Percentiles rank a stretch among this genome's conserved stretches.
phyloP scores from a whole-genome alignment of 805 yeast genomes.

The Candida palmyrensis region DNA sequence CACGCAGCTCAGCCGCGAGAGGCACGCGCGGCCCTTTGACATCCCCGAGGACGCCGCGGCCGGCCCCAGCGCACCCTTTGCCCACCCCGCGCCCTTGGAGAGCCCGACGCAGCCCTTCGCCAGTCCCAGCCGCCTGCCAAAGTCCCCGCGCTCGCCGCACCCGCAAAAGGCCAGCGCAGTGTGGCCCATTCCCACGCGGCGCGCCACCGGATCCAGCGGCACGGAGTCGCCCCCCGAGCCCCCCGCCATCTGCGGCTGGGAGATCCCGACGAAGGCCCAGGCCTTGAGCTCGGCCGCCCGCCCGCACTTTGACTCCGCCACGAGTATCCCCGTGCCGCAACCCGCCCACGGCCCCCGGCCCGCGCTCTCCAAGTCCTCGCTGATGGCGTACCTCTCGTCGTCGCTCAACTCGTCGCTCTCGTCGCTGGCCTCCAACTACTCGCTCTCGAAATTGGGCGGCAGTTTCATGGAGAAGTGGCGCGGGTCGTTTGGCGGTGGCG shows the following conservation, averaged over 20 bases:
- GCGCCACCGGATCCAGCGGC: background rate
- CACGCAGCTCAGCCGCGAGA: too few species aligned
- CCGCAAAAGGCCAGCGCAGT: too few species aligned
- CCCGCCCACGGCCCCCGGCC: slow-evolving; percentile 15
- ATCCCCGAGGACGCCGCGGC: too few species aligned
- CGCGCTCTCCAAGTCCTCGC: slow-evolving; percentile 34
- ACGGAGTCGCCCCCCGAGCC: slow-evolving; percentile 13
- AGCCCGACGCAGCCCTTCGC: too few species aligned
- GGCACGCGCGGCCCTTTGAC: too few species aligned
- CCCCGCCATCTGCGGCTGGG: slow-evolving; percentile 42
- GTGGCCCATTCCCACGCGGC: slow-evolving; percentile 4
- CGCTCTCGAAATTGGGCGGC: slow-evolving; percentile 36
- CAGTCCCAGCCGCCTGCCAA: too few species aligned
- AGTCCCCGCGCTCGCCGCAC: too few species aligned
- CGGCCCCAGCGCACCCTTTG: too few species aligned
- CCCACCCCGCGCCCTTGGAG: too few species aligned
- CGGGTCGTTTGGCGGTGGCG: slow-evolving; percentile 21
- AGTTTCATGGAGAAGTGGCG: slow-evolving; percentile 44
- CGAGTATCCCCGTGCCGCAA: slow-evolving; percentile 19
- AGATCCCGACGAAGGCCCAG: slow-evolving; percentile 38
- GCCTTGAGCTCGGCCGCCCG: too few species aligned
- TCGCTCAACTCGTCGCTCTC: slow-evolving; percentile 33
- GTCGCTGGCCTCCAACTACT: slow-evolving; percentile 34
- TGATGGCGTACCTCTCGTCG: slow-evolving; percentile 37
- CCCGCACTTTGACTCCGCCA: too few species aligned